Conservation (phyloP, 2,329 filamentous ascomycete genomes). For the Pestalotiopsis sp. region DNA sequence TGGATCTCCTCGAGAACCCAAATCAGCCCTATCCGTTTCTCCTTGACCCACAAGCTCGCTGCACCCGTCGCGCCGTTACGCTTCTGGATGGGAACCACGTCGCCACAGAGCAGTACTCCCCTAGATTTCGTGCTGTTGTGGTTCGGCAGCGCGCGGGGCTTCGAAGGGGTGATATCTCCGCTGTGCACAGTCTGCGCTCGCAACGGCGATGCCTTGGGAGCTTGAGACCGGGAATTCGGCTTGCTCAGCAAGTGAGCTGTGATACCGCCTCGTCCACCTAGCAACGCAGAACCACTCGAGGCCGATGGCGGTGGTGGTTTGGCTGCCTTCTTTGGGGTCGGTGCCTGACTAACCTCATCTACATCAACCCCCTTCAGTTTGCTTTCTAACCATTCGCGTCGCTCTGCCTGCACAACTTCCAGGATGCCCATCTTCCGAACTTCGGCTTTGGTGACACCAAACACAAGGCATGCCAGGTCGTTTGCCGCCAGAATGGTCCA, state of each 20-base stretch:
- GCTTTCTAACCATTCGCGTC: slow-evolving; percentile 84
- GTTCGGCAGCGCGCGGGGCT: slow-evolving; percentile 57
- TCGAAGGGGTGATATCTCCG: slow-evolving; percentile 56
- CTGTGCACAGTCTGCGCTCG: slow-evolving; percentile 68
- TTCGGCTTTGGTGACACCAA: slow-evolving; percentile 96
- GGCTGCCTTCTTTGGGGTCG: slow-evolving; percentile 36
- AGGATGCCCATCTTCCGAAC: slow-evolving; percentile 93
- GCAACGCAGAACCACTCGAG: slow-evolving; percentile 52
- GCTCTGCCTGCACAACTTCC: slow-evolving; percentile 89
- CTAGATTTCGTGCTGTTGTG: slow-evolving; percentile 77
- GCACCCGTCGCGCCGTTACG: slow-evolving; percentile 89
- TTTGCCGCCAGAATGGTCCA: slow-evolving; percentile 98
- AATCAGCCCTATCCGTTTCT: slow-evolving; percentile 90
- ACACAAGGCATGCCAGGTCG: slow-evolving; percentile 94
- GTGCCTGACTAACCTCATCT: slow-evolving; percentile 44
- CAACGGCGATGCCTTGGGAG: slow-evolving; percentile 56
- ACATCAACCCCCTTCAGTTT: slow-evolving; percentile 71
- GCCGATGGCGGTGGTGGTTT: slow-evolving; percentile 36
- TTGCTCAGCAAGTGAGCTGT: slow-evolving; percentile 89
- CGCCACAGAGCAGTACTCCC: slow-evolving; percentile 90
- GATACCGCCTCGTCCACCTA: slow-evolving; percentile 75
- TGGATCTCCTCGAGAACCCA: slow-evolving; percentile 99
- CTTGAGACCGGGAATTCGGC: slow-evolving; percentile 63
- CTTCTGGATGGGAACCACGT: slow-evolving; percentile 98
- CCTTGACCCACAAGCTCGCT: slow-evolving; percentile 97